These are phyloP conservation scores for Colletotrichum falcatum DNA, from an alignment of 2,329 filamentous ascomycete species.

Conservation along the genomic window DNA sequence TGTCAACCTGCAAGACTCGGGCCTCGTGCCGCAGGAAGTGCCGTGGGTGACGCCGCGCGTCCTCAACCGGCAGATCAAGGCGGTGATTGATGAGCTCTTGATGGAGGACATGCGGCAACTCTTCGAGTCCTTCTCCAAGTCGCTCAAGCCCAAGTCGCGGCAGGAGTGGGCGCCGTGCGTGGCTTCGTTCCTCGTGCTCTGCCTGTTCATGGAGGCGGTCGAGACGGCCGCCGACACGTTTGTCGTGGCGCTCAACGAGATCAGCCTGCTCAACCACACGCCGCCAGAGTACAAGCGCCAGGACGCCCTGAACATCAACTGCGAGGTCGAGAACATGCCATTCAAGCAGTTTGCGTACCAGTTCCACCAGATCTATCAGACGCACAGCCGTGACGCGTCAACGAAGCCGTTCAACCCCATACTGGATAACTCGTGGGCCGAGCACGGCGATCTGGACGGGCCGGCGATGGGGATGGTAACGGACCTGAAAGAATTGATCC, in stretches of 20 bases:
- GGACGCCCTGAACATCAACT: constrained; percentile 60
- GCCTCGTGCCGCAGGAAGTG: constrained; percentile 57
- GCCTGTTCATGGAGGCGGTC: constrained; percentile 69
- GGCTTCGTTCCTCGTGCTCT: constrained; percentile 67
- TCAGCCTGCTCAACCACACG: constrained; percentile 55
- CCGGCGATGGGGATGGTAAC: constrained; percentile 60
- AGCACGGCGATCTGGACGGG: constrained; percentile 59
- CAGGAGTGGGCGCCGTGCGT: constrained; percentile 68
- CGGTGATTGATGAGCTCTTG: constrained; percentile 67
- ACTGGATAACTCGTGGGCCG: constrained; percentile 56
- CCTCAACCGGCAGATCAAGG: constrained; percentile 68
- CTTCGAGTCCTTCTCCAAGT: constrained; percentile 65
- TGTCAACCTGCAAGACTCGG: constrained; percentile 49
- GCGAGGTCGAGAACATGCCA: constrained; percentile 68
- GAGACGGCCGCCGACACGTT: constrained; percentile 66
- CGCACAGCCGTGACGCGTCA: constrained; percentile 62
- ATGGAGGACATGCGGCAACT: constrained; percentile 62
- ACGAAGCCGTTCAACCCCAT: constrained; percentile 67
- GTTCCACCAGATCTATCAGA: constrained; percentile 71
- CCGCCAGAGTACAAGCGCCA: constrained; percentile 54
- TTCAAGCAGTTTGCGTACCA: constrained; percentile 71
- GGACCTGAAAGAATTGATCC: constrained; percentile 58
- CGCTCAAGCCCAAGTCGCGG: constrained; percentile 65
- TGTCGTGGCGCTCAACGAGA: constrained; percentile 63
- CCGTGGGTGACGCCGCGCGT: constrained; percentile 64